phyloP scores from a whole-genome alignment of 106 monocot genomes.

The Dioscorea dumetorum region DNA sequence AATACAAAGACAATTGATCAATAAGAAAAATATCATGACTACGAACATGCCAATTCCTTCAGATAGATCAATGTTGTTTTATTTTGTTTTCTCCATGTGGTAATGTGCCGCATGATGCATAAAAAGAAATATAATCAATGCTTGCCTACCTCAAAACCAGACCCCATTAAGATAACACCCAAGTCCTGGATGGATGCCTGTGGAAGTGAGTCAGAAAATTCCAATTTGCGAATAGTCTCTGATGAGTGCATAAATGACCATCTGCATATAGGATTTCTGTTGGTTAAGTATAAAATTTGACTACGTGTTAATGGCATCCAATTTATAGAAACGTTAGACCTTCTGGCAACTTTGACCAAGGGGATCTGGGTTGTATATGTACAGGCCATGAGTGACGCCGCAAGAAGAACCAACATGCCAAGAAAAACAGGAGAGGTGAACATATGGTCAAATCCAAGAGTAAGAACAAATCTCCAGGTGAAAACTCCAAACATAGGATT shows the following conservation, averaged over 20 bases:
- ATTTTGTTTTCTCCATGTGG: no score
- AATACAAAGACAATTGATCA: neutral
- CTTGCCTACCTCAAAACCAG: slow-evolving; percentile 69
- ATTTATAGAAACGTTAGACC: slow-evolving; percentile 24
- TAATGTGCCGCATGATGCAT: no score
- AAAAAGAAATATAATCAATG: neutral
- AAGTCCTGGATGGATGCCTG: slow-evolving; percentile 83
- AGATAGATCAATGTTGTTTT: no score
- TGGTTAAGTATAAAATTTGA: neutral
- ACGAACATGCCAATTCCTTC: no score
- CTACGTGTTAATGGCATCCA: neutral
- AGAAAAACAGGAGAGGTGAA: slow-evolving; percentile 88
- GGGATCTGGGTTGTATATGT: slow-evolving; percentile 96
- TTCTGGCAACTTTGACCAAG: slow-evolving; percentile 79
- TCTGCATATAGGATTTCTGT: slow-evolving; percentile 27
- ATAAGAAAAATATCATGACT: neutral
- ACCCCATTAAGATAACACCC: slow-evolving; percentile 81
- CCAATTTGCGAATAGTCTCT: slow-evolving; percentile 65
- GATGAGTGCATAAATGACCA: slow-evolving; percentile 88
- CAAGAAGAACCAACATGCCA: slow-evolving; percentile 76
- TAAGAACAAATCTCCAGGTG: slow-evolving; percentile 82
- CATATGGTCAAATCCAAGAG: slow-evolving; percentile 96
- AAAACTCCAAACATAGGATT: slow-evolving; percentile 66
- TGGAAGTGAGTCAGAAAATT: slow-evolving; percentile 75
- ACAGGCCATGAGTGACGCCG: slow-evolving; percentile 94